These are phyloP conservation scores for Stygiomarasmius scandens DNA, from an alignment of 1,284 basidiomycete species.

Conservation along the genomic window DNA sequence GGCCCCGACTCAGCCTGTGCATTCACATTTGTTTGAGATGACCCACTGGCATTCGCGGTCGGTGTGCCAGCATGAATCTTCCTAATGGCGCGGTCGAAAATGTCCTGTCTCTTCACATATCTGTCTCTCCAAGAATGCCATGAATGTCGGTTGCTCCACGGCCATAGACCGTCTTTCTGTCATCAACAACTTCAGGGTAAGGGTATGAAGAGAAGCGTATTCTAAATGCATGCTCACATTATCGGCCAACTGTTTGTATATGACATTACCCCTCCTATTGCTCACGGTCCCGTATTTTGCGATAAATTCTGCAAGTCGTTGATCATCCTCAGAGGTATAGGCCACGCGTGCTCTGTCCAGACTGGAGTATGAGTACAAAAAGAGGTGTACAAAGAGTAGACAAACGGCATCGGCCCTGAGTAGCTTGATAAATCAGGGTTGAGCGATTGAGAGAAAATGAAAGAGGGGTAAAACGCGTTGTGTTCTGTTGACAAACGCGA, in stretches of 20 bases:
- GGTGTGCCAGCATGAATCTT: not conserved
- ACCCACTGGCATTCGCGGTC: too few relatives aligned
- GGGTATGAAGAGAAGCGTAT: not conserved
- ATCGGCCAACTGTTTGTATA: constrained; percentile 44
- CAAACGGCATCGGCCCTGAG: not conserved
- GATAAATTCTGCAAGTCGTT: constrained; percentile 41
- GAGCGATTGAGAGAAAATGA: too few relatives aligned
- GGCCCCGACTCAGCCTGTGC: too few relatives aligned
- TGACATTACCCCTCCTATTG: constrained; percentile 39
- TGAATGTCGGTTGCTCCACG: constrained; percentile 3
- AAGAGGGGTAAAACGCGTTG: too few relatives aligned
- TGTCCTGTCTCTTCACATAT: constrained; percentile 2
- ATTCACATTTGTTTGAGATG: too few relatives aligned
- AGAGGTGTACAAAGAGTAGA: not conserved
- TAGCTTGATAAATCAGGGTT: not conserved
- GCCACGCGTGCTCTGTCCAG: constrained; percentile 18
- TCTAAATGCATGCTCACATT: constrained; percentile 30
- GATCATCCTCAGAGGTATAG: constrained; percentile 42
- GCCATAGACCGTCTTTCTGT: not conserved
- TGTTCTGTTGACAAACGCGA: too few relatives aligned
- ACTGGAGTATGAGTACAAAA: not conserved
- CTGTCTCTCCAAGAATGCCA: constrained; percentile 10
- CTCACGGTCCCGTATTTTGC: constrained; percentile 37
- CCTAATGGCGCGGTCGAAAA: not conserved
- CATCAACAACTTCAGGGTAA: not conserved